These are phyloP conservation scores for Eucalyptus grandis DNA, from an alignment of 345 rosid genomes.

Conservation along the genomic window DNA sequence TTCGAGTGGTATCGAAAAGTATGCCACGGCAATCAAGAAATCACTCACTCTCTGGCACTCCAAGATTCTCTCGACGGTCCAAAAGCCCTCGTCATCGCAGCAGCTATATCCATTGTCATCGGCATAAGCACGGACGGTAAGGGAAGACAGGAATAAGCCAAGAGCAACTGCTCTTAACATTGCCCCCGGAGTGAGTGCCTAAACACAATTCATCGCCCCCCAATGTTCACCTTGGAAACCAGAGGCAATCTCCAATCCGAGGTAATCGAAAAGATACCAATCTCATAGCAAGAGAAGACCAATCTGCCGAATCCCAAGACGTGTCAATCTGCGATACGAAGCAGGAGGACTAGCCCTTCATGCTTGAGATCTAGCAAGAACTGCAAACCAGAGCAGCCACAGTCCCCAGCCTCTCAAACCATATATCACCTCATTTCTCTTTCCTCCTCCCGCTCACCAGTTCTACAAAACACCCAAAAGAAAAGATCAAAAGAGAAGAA, in stretches of 20 bases:
- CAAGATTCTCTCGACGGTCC: slow-evolving; percentile 53
- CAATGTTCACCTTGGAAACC: neutral
- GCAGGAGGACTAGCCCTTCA: neutral
- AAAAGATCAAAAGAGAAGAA: neutral
- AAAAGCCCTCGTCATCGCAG: slow-evolving; percentile 82
- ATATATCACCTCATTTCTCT: neutral
- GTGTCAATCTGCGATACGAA: neutral
- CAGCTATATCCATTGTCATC: slow-evolving; percentile 43
- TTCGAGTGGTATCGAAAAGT: slow-evolving; percentile 92
- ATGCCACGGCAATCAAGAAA: slow-evolving; percentile 78
- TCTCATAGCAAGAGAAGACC: neutral
- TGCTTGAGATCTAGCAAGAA: neutral
- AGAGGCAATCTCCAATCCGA: neutral
- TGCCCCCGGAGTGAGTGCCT: slow-evolving; percentile 1
- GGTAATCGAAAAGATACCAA: neutral
- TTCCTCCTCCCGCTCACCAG: neutral
- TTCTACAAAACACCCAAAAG: neutral
- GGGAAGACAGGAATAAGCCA: slow-evolving; percentile 20
- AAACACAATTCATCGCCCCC: neutral
- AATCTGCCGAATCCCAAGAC: slow-evolving; percentile 3
- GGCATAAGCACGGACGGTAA: slow-evolving; percentile 34
- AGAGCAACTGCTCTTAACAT: slow-evolving; percentile 62
- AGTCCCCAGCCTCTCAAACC: neutral
- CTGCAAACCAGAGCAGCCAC: neutral
- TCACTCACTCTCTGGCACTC: slow-evolving; percentile 93